phyloP scores from a whole-genome alignment of 2,329 filamentous ascomycete genomes.

The Aspergillus pseudonomiae region DNA sequence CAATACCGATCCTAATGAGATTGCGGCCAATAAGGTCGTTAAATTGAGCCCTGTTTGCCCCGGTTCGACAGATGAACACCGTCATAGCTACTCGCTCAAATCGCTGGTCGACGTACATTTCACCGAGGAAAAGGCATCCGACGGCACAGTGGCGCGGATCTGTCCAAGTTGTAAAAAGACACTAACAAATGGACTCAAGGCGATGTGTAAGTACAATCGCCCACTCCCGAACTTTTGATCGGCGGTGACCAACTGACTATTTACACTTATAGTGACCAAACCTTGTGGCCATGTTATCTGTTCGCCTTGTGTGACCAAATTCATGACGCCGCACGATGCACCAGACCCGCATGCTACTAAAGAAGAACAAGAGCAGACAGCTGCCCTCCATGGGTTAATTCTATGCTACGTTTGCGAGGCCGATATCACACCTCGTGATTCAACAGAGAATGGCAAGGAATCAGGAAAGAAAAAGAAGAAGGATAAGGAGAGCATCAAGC shows the following conservation, averaged over 20 bases:
- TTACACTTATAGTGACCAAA: conserved; percentile 62
- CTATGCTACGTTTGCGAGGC: conserved; percentile 86
- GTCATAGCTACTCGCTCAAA: conserved; percentile 78
- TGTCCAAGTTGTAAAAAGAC: conserved; percentile 87
- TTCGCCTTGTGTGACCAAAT: conserved; percentile 79
- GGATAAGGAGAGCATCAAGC: conserved; percentile 60
- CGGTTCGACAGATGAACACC: conserved; percentile 65
- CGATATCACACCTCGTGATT: conserved; percentile 62
- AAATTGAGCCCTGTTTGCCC: conserved; percentile 78
- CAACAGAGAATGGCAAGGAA: conserved; percentile 21
- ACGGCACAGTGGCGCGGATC: conserved; percentile 52
- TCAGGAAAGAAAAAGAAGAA: conserved; percentile 38
- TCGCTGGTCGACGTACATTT: conserved; percentile 76
- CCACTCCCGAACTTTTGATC: background rate
- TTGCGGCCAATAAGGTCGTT: conserved; percentile 60
- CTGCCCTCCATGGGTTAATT: conserved; percentile 49
- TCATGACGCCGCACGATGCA: conserved; percentile 66
- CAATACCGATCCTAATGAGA: conserved; percentile 58
- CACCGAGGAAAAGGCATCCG: conserved; percentile 66
- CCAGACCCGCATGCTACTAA: conserved; percentile 63
- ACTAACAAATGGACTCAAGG: conserved; percentile 79
- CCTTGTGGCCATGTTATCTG: conserved; percentile 93
- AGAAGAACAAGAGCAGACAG: conserved; percentile 48
- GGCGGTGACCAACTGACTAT: conserved; percentile 9
- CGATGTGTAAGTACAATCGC: conserved; percentile 56